Evolutionary conservation across 305 asterid genomes (phyloP), one percentile per base, ranked within the genome.

Genomic region (Fraxinus greggii): DNA sequence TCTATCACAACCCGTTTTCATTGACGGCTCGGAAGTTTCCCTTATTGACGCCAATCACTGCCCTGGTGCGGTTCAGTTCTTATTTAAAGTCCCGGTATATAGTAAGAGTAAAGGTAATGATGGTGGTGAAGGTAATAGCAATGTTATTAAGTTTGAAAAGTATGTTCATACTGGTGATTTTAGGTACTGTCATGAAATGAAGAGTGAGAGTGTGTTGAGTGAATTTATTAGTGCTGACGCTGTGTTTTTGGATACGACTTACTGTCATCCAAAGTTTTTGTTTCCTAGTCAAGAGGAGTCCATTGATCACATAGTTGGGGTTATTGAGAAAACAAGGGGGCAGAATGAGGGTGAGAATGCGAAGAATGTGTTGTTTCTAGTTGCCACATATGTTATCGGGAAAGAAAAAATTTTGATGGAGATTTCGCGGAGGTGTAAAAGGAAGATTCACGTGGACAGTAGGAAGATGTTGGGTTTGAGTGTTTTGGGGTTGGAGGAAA

Each of bases 101-200:
- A 13, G 15, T 69, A 69, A 69, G 75, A 69, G 75, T 69, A 69
- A 31, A 69, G 40, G 9, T 67, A 7, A 67, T 72, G 81, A 80
- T 17, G 35, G 31, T 3, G 74, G 76, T 72, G 82, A 78, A 78
- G 82, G 87, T 61, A 83, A 70, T 77, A 19, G 72, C 40, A 48
- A 35, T 86, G 13, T 75, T 77, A 90, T 84, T 48, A 89, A 83
- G 81, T 84, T 88, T 83, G 94, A 92, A 87, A 91, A 88, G 90
- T 95, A 90, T 83, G 94, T 95, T 83, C 99, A 93, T 69, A 93
- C 98, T n/a, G 99, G 98, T 6, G 97, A 93, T 84, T 93, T 93
- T 83, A 88, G 98, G 86, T 93, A 91, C 51, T 81, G 91, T 77
- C 90, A 84, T 32, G 92, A 85, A 13, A 95, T 93, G 98, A 92